These are phyloP conservation scores for Rubus parviflorus DNA, from an alignment of 306 rosid genomes.

Conservation along the genomic window DNA sequence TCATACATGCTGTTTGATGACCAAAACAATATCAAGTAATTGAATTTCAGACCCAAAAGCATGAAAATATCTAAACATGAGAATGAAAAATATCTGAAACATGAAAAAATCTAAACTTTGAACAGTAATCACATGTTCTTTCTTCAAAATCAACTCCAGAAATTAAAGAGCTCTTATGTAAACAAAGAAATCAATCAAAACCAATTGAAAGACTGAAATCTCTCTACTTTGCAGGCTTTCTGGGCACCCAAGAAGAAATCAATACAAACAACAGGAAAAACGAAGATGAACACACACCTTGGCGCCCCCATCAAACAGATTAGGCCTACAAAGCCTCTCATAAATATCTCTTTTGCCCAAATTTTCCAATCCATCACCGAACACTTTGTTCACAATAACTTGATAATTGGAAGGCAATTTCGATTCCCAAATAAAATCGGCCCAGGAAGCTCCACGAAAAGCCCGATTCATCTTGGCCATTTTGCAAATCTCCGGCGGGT, in stretches of 20 bases:
- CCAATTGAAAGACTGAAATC: not conserved
- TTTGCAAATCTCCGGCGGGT: slow-evolving; percentile 76
- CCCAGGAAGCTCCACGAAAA: slow-evolving; percentile 77
- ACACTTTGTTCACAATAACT: slow-evolving; percentile 36
- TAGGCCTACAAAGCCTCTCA: slow-evolving; percentile 49
- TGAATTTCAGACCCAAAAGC: not conserved
- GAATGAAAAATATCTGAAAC: not conserved
- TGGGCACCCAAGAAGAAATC: slow-evolving; percentile 12
- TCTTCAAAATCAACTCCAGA: not conserved
- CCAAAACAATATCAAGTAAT: not conserved
- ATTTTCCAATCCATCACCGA: slow-evolving; percentile 38
- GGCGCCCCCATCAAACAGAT: slow-evolving; percentile 58
- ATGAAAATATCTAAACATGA: not conserved
- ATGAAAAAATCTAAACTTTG: slow-evolving; percentile 8
- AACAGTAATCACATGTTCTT: not conserved
- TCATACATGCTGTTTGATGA: not conserved
- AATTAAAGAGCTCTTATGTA: not conserved
- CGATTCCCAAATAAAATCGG: slow-evolving; percentile 92
- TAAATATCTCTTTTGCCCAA: slow-evolving; percentile 68
- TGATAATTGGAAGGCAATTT: slow-evolving; percentile 70
- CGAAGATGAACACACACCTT: slow-evolving; percentile 48
- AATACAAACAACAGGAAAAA: not conserved
- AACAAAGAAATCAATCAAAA: not conserved
- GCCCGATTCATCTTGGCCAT: slow-evolving; percentile 70
- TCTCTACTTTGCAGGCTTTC: not conserved